A percentile compares a stretch with the other conserved stretches of the same genome.
These are phyloP conservation scores for Aureobasidium namibiae DNA, from an alignment of 2,329 filamentous ascomycete species.

Conservation along the genomic window DNA sequence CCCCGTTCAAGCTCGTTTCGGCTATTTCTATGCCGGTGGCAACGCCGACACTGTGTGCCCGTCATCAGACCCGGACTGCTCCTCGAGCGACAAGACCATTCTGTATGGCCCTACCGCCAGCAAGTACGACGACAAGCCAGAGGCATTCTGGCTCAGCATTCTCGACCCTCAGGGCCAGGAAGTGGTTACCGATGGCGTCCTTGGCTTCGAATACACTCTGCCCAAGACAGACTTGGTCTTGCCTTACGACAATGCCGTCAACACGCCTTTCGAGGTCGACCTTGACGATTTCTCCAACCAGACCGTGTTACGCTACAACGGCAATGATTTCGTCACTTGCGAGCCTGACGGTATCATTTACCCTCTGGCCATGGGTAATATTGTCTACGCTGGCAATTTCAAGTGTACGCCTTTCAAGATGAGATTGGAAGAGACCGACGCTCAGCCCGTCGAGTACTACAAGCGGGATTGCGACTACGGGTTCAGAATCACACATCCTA, in stretches of 20 bases:
- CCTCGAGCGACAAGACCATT: background rate
- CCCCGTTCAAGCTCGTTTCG: background rate
- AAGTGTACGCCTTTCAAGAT: background rate
- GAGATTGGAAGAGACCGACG: background rate
- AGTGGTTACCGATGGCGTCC: background rate
- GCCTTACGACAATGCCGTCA: background rate
- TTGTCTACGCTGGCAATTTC: background rate
- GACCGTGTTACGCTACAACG: background rate
- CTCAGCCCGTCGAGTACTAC: conserved; percentile 20
- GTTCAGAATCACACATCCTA: no score
- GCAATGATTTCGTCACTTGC: background rate
- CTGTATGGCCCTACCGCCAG: no score
- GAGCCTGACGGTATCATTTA: background rate
- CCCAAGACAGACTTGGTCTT: background rate
- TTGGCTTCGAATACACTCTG: background rate
- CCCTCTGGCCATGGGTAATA: background rate
- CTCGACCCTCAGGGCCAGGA: background rate
- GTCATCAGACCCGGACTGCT: background rate
- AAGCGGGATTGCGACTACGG: background rate
- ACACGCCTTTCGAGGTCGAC: background rate
- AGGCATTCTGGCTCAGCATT: background rate
- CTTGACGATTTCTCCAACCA: background rate
- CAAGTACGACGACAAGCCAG: background rate
- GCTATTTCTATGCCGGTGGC: background rate
- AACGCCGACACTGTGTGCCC: background rate